Conservation (phyloP, 2,329 filamentous ascomycete species). For the Acephala macrosclerotiorum region DNA sequence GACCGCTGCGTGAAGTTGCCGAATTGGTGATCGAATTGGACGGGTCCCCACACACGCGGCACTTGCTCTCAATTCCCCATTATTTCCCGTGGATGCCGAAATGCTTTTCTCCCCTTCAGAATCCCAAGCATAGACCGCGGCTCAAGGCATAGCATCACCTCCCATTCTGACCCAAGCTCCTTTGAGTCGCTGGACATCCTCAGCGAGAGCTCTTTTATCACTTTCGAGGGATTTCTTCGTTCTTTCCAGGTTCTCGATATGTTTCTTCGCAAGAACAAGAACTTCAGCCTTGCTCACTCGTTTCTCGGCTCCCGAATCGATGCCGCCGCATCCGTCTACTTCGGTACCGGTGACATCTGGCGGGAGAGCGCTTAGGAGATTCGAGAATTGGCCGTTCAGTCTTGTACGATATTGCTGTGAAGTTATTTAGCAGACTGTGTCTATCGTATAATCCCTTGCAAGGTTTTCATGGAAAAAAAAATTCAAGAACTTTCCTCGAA, state of each 20-base stretch:
- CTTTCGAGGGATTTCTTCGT: slow-evolving; percentile 1
- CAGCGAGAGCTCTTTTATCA: slow-evolving; percentile 6
- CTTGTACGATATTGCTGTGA: slow-evolving; percentile 13
- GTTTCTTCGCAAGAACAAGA: slow-evolving; percentile 9
- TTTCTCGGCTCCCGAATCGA: slow-evolving; percentile 6
- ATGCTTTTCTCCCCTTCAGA: no score
- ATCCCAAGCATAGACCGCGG: no score
- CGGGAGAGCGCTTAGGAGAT: slow-evolving; percentile 1
- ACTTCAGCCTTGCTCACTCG: slow-evolving; percentile 21
- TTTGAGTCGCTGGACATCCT: slow-evolving; percentile 13
- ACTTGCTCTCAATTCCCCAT: no score
- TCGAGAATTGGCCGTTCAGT: slow-evolving; percentile 19
- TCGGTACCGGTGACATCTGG: background rate
- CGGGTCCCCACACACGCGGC: no score
- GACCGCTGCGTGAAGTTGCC: no score
- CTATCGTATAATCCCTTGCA: no score
- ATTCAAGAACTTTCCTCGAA: no score
- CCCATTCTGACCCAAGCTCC: slow-evolving; percentile 12
- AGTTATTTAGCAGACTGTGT: background rate
- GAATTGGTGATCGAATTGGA: no score
- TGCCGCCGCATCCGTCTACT: background rate
- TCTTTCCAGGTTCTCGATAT: slow-evolving; percentile 15
- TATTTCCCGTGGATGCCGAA: no score
- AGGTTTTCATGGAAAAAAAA: no score
- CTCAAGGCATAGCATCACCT: slow-evolving; percentile 14